These are phyloP conservation scores for Teunomyces atbi DNA, from an alignment of 805 yeast species.

Conservation along the genomic window DNA sequence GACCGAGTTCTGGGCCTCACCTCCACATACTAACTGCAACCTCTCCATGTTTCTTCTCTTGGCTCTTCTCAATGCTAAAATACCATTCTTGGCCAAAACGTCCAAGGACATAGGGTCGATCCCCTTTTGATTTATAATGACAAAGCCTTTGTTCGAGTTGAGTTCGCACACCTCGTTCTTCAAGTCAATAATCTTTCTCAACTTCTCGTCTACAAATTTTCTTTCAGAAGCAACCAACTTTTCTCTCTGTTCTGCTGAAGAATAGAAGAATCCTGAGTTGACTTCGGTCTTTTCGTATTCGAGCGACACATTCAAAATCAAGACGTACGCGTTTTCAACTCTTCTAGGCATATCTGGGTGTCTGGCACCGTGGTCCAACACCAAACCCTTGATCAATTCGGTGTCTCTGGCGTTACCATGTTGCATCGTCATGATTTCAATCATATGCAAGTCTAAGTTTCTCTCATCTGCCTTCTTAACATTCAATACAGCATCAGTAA, in stretches of 20 bases:
- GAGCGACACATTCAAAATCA: slow-evolving; percentile 88
- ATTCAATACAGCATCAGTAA: slow-evolving; percentile 90
- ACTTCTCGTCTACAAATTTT: slow-evolving; percentile 89
- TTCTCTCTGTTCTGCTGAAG: slow-evolving; percentile 94
- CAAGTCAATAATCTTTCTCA: slow-evolving; percentile 85
- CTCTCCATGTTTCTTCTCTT: slow-evolving; percentile 99
- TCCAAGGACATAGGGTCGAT: slow-evolving; percentile 98
- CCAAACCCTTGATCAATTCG: slow-evolving; percentile 79
- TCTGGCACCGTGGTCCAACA: slow-evolving; percentile 96
- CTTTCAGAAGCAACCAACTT: slow-evolving; percentile 91
- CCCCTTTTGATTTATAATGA: slow-evolving; percentile 96
- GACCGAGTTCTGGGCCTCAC: slow-evolving; percentile 95
- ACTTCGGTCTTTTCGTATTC: slow-evolving; percentile 98
- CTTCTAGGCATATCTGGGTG: slow-evolving; percentile 98
- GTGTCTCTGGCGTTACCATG: slow-evolving; percentile 85
- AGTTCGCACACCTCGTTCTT: slow-evolving; percentile 88
- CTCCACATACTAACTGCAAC: slow-evolving; percentile 92
- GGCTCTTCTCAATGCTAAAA: slow-evolving; percentile 94
- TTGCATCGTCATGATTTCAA: slow-evolving; percentile 98
- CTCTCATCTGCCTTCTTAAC: slow-evolving; percentile 52
- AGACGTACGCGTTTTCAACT: slow-evolving; percentile 76
- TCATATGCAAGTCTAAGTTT: slow-evolving; percentile 87
- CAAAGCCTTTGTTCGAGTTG: slow-evolving; percentile 74
- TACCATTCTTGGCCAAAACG: slow-evolving; percentile 86
- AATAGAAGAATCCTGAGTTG: slow-evolving; percentile 91